Conservation (phyloP, 2,329 filamentous ascomycete genomes). For the Pleurostoma richardsiae region DNA sequence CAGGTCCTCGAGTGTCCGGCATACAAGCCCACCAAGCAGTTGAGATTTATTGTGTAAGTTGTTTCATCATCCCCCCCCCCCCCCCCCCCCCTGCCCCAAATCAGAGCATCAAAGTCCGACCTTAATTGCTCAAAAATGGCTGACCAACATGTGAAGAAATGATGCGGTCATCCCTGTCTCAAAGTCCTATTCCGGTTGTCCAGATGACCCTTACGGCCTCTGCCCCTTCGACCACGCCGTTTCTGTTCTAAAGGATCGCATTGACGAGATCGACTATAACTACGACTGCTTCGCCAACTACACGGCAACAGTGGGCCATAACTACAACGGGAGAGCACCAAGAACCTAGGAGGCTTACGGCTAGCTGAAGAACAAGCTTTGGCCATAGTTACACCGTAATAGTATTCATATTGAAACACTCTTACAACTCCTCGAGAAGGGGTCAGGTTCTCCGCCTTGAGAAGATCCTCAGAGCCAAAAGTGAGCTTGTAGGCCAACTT, state of each 20-base stretch:
- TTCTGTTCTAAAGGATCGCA: conserved; percentile 18
- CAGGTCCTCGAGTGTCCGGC: conserved; percentile 25
- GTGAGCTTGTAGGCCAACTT: no score
- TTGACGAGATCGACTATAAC: conserved; percentile 23
- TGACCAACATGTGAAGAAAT: conserved; percentile 14
- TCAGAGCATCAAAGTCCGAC: not conserved
- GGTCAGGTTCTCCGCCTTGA: no score
- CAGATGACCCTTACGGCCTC: conserved; percentile 18
- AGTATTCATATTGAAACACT: no score
- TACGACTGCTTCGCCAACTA: conserved; percentile 24
- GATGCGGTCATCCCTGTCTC: conserved; percentile 23
- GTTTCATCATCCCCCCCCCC: not conserved
- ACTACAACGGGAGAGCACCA: conserved; percentile 24
- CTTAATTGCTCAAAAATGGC: not conserved
- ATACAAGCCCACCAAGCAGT: conserved; percentile 23
- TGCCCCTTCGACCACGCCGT: conserved; percentile 25
- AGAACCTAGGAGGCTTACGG: conserved; percentile 4
- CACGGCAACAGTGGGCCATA: conserved; percentile 14
- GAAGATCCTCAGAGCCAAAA: no score
- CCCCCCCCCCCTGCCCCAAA: no score
- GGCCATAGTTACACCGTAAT: no score
- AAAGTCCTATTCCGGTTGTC: conserved; percentile 19
- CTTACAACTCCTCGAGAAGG: no score
- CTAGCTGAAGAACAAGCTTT: not conserved
- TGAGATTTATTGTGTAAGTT: conserved; percentile 24